Percentiles rank a stretch among this genome's conserved stretches.
Conservation (phyloP, 2,329 filamentous ascomycete species). For the Leptographium lundbergii region DNA sequence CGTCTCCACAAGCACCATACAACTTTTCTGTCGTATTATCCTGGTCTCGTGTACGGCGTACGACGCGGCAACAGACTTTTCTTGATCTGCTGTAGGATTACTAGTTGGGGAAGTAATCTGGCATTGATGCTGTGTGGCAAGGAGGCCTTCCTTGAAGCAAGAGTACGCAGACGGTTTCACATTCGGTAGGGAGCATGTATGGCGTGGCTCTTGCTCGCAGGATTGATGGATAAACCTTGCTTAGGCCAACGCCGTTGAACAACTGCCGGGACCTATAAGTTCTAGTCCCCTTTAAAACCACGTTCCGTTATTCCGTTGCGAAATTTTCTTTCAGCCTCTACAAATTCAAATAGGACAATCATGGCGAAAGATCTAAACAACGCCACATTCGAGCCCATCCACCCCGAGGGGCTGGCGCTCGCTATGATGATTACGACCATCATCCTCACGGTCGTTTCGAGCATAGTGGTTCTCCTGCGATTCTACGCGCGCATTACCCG, state of each 20-base stretch:
- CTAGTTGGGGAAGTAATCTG: too few relatives aligned
- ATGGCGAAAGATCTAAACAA: neutral
- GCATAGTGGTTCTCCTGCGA: slow-evolving; percentile 11
- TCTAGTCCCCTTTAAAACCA: neutral
- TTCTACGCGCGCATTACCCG: slow-evolving; percentile 10
- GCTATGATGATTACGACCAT: slow-evolving; percentile 3
- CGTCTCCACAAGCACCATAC: too few relatives aligned
- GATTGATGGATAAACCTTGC: neutral
- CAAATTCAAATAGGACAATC: neutral
- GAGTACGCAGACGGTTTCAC: too few relatives aligned
- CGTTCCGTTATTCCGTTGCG: neutral
- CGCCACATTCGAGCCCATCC: neutral
- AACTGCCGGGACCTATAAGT: neutral
- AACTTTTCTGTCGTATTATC: too few relatives aligned
- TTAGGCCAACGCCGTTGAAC: too few relatives aligned
- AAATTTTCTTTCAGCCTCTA: neutral
- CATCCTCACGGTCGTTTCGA: slow-evolving; percentile 12
- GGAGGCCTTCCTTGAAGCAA: too few relatives aligned
- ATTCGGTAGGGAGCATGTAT: too few relatives aligned
- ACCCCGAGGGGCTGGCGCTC: slow-evolving; percentile 3
- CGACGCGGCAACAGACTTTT: too few relatives aligned
- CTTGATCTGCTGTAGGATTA: too few relatives aligned
- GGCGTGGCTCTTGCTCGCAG: too few relatives aligned
- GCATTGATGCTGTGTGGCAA: too few relatives aligned
- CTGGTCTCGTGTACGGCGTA: too few relatives aligned